Percentiles rank a stretch among this genome's conserved stretches.
Conservation (phyloP, 805 yeast genomes). For the Candida maris region DNA sequence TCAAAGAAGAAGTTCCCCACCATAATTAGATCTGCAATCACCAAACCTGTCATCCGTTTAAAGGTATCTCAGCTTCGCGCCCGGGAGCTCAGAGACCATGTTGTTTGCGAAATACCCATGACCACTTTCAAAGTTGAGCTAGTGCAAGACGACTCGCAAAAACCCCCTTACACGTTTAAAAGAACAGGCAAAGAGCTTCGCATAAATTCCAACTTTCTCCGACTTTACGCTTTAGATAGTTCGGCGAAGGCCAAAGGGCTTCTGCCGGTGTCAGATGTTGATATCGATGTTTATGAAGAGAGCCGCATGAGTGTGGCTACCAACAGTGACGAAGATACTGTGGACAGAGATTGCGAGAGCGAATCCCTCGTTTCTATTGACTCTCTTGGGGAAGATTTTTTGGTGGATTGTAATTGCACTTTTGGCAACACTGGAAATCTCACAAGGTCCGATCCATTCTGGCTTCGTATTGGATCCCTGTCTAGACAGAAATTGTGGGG, state of each 20-base stretch:
- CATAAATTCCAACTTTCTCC: constrained; percentile 44
- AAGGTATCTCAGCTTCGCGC: neutral
- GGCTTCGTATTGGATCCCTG: constrained; percentile 35
- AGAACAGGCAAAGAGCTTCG: constrained; percentile 41
- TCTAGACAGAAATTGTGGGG: constrained; percentile 51
- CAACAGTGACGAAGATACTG: constrained; percentile 23
- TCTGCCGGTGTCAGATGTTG: constrained; percentile 33
- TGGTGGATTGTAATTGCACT: constrained; percentile 1
- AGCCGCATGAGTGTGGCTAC: constrained; percentile 1
- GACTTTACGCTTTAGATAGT: constrained; percentile 46
- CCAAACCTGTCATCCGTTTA: neutral
- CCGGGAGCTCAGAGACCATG: neutral
- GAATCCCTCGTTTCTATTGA: constrained; percentile 8
- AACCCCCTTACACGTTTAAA: constrained; percentile 5
- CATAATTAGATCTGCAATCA: neutral
- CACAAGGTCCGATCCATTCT: constrained; percentile 2
- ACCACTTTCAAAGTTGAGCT: constrained; percentile 1
- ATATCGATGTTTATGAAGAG: constrained; percentile 31
- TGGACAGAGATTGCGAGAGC: constrained; percentile 10
- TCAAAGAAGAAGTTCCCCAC: neutral
- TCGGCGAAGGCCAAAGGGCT: constrained; percentile 33
- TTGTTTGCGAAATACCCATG: constrained; percentile 4
- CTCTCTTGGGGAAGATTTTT: constrained; percentile 9
- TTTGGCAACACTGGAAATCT: neutral
- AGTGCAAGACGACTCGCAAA: neutral